Evolutionary conservation across 2,329 filamentous ascomycete species (phyloP), one percentile per base, ranked within the genome.

Genomic region (Fusarium neocosmosporiellum): DNA sequence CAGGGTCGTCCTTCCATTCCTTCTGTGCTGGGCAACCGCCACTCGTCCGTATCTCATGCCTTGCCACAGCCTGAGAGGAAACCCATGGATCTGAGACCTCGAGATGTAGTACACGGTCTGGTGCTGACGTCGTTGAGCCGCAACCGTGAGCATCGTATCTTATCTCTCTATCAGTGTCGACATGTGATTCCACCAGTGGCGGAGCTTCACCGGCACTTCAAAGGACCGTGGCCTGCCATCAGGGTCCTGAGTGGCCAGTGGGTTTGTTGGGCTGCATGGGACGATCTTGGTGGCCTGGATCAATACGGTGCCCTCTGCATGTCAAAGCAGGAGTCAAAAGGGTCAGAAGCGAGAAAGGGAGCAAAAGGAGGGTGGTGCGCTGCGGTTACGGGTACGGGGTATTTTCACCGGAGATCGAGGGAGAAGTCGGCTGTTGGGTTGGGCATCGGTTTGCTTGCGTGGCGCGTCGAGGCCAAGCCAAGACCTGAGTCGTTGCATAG

Each of bases 101-200:
- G 59, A 62, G 43, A 61, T 31, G 36, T 29, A 22, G 24, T 18
- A 61, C 39, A 36, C 41, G 13, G 33, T 50, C 31, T 31, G 57
- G 60, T 60, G 60, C 70, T 69, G 71, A 74, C 60, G 67, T 71
- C 67, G 63, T 73, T 73, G 71, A 73, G 71, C 71, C 71, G 71
- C 71, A 73, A 59, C 48, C 58, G 48, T 65, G 46, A n/a, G 46
- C 46, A 14, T 59, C 10, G 31, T 34, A 37, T 50, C 41, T 46
- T 46, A 46, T 65, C 46, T 53, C 58, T 53, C 50, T 53, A 48
- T 54, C 41, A 50, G 54, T 50, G 18, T 20, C 27, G 27, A 53
- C 46, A 53, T 53, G 60, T 69, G 60, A 60, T 70, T 72, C 65
- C 69, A 66, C 65, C 71, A 73, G 65, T 73, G 53, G 34, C 71